Evolutionary conservation across 2,329 filamentous ascomycete species (phyloP).

Genomic region (Colletotrichum godetiae): DNA sequence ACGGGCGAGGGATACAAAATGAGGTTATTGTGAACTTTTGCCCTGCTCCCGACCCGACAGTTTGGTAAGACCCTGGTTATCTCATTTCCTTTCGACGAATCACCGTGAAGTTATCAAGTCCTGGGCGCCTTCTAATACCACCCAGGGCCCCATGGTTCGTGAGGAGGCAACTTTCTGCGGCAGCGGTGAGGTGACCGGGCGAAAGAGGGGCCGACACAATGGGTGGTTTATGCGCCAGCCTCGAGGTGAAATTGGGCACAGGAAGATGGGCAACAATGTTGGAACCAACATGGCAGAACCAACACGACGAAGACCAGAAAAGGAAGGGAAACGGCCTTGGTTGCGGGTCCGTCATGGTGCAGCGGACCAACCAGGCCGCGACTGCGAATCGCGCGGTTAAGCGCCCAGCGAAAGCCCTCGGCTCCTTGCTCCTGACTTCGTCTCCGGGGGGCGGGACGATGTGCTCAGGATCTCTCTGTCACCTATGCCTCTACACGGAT

Average conservation of each 20-base stretch:
- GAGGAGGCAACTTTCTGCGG: background rate
- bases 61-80: background rate
- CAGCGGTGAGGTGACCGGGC: background rate
- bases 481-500: background rate
- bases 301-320: background rate
- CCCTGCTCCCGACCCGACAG: background rate
- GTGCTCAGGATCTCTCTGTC: background rate
- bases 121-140: background rate
- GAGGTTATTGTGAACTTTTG: background rate
- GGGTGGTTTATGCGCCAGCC: background rate
- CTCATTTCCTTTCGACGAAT: constrained; percentile 10
- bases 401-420: background rate
- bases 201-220: background rate
- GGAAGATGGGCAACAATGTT: background rate
- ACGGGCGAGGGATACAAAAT: background rate
- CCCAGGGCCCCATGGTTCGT: background rate
- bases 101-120: background rate
- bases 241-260: background rate
- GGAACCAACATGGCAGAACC: background rate
- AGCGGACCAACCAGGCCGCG: background rate
- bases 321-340: background rate
- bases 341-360: background rate
- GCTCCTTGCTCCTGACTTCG: background rate
- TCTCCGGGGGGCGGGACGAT: background rate
- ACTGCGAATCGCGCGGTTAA: background rate